Evolutionary conservation across 2,329 filamentous ascomycete species (phyloP), one percentile per base, ranked within the genome.

Genomic region (Sclerotiophoma versabilis): DNA sequence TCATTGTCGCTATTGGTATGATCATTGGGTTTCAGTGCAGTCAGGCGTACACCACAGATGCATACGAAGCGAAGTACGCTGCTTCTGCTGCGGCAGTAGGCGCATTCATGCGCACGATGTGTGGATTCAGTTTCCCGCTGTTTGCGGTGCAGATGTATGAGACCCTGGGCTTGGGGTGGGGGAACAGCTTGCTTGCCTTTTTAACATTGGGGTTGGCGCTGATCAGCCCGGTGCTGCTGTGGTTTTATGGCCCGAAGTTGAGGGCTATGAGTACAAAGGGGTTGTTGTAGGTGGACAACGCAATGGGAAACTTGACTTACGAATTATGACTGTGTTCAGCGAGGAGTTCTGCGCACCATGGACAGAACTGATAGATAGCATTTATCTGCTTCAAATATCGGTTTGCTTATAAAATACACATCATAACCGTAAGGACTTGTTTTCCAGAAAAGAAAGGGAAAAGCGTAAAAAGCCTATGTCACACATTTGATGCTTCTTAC

Each of bases 41-140:
- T 36, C 80, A 83, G 49, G 84, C 84, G 12, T 91, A 90, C 59
- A 79, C 88, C 1, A 82, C 88, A 29, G 87, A 90, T 51, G 79
- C 81, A 5, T 88, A 83, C 61, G 86, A 10, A 83, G 82, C 62
- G 9, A 68, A 76, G 23, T 68, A 70, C 30, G 66, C 66, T 9
- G 66, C 70, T 7, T 69, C 64, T 2, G 87, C 85, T 0, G 80
- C 88, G 0, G 86, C 87, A 0, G 86, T 86, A 1, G 87, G 86
- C 4, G 65, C 85, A 0, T 81, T 89, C 4, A 65, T 87, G 30
- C 73, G 85, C 19, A 79, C 75, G 6, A 68, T 85, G 4, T 74
- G 82, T 12, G 85, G 83, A 5, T 83, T 82, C 11, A 72, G 84
- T 30, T 75, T 88, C 2, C 87, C 85, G 0, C 71, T 88, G 15